phyloP scores from a whole-genome alignment of 2,329 filamentous ascomycete genomes.

The Penicillium freii region DNA sequence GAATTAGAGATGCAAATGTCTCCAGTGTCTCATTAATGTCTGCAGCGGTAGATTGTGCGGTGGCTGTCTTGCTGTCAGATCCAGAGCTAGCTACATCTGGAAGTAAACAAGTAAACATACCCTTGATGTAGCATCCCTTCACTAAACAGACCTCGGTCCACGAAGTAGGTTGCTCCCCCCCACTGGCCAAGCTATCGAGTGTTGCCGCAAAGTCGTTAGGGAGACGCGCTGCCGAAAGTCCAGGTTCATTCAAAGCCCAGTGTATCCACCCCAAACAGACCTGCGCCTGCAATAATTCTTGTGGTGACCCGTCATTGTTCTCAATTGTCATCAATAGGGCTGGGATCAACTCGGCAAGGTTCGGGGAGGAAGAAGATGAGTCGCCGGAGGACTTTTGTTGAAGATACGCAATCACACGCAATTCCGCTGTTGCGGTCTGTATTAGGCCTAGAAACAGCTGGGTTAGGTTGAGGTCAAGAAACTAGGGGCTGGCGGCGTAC shows the following conservation, averaged over 20 bases:
- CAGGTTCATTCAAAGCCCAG: conserved; percentile 71
- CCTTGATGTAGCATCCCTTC: conserved; percentile 75
- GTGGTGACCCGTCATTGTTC: conserved; percentile 51
- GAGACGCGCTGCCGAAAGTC: conserved; percentile 58
- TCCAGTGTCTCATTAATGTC: conserved; percentile 58
- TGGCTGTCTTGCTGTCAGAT: conserved; percentile 36
- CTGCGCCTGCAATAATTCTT: conserved; percentile 70
- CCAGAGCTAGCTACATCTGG: neutral
- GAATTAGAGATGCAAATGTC: conserved; percentile 65
- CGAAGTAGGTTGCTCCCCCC: conserved; percentile 56
- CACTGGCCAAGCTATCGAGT: conserved; percentile 53
- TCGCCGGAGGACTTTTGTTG: conserved; percentile 34
- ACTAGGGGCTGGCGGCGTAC: conserved; percentile 51
- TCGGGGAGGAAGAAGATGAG: conserved; percentile 41
- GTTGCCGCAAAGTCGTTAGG: conserved; percentile 62
- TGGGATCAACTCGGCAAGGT: conserved; percentile 43
- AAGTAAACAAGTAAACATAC: conserved; percentile 45
- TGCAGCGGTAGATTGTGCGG: conserved; percentile 46
- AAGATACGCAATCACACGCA: conserved; percentile 59
- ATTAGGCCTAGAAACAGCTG: conserved; percentile 57
- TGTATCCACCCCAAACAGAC: conserved; percentile 84
- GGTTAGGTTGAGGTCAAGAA: conserved; percentile 18
- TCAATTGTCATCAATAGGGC: conserved; percentile 54
- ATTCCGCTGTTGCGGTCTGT: conserved; percentile 67
- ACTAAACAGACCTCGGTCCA: conserved; percentile 83